phyloP scores from a whole-genome alignment of 768 basidiomycete species.

The Trametes villosa region DNA sequence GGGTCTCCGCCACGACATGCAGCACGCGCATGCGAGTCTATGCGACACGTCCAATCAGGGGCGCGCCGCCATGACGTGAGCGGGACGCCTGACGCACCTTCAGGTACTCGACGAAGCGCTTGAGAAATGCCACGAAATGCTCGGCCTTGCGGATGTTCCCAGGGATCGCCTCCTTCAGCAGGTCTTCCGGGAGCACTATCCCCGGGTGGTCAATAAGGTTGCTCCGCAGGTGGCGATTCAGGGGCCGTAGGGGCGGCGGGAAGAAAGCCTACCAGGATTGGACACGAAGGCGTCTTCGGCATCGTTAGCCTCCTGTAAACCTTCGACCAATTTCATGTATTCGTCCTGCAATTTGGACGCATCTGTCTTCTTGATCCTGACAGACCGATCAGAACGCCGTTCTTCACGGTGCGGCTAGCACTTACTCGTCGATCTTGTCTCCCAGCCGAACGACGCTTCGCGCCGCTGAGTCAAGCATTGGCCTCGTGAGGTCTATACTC shows the following conservation, averaged over 20 bases:
- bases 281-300: slow-evolving; percentile 86
- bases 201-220: slow-evolving; percentile 10
- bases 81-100: slow-evolving; percentile 59
- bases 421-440: slow-evolving; percentile 95
- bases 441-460: slow-evolving; percentile 84
- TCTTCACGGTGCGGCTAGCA: slow-evolving; percentile 14
- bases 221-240: neutral
- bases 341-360: slow-evolving; percentile 95
- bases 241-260: neutral
- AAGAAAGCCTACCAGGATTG: slow-evolving; percentile 66
- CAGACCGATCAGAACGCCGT: neutral
- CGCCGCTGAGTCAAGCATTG: slow-evolving; percentile 94
- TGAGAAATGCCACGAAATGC: slow-evolving; percentile 97
- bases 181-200: slow-evolving; percentile 88
- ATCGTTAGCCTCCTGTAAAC: slow-evolving; percentile 78
- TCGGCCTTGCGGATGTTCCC: slow-evolving; percentile 99
- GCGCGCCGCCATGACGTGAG: slow-evolving; percentile 1
- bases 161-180: slow-evolving; percentile 93
- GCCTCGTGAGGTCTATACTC: slow-evolving; percentile 94
- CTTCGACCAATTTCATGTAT: slow-evolving; percentile 93
- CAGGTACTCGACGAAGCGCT: slow-evolving; percentile 97
- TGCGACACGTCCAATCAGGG: neutral
- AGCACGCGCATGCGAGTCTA: slow-evolving; percentile 99
- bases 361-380: slow-evolving; percentile 91
- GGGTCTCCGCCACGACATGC: slow-evolving; percentile 98